A percentile compares a stretch with the other conserved stretches of the same genome.
phyloP scores from a whole-genome alignment of 2,329 filamentous ascomycete genomes.

The Eutypella sp. region DNA sequence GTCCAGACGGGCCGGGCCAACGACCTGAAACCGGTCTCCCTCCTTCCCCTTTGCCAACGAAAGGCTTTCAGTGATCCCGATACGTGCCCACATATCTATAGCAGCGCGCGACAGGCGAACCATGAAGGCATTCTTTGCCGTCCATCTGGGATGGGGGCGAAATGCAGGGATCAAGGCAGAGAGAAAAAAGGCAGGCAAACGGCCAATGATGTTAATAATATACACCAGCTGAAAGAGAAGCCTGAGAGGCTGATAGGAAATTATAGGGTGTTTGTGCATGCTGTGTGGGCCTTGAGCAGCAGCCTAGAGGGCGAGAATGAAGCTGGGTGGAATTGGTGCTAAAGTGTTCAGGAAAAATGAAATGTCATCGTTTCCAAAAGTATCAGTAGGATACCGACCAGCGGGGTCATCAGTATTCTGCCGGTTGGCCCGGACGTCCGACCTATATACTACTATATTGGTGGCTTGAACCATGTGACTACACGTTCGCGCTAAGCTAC shows the following conservation, averaged over 20 bases:
- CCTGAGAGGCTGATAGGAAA: conserved; percentile 10
- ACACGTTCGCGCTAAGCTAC: too few species aligned
- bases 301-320: too few species aligned
- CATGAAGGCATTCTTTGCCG: conserved; percentile 5
- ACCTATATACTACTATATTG: too few species aligned
- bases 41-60: conserved; percentile 6
- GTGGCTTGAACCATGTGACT: too few species aligned
- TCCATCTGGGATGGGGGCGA: conserved; percentile 10
- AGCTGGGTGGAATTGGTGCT: too few species aligned
- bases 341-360: too few species aligned
- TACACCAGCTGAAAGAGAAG: conserved; percentile 5
- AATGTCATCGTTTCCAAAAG: too few species aligned
- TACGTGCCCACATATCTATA: background rate
- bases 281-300: conserved; percentile 4
- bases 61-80: conserved; percentile 6
- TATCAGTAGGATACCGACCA: too few species aligned
- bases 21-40: conserved; percentile 3
- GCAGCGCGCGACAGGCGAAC: conserved; percentile 1
- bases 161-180: conserved; percentile 7
- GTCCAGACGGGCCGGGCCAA: background rate
- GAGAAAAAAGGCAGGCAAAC: conserved; percentile 8
- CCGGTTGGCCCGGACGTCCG: too few species aligned
- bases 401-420: too few species aligned
- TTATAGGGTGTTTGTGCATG: conserved; percentile 2
- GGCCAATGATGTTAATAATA: conserved; percentile 2